Base-by-base conservation (phyloP, 208 protist species). In the Leishmania tropica region DNA sequence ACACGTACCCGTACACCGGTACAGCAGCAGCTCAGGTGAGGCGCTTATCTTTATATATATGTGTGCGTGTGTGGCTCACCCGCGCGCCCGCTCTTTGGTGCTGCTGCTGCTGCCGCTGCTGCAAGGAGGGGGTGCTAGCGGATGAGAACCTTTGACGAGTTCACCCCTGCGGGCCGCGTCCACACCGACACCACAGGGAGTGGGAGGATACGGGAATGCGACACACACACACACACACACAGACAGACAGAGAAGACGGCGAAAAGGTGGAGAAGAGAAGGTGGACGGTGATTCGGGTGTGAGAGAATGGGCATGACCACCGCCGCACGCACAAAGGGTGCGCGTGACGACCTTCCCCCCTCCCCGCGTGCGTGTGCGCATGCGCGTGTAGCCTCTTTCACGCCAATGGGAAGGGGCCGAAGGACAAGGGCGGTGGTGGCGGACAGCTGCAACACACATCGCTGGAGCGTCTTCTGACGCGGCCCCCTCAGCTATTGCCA, bases 81-180 rank as follows among this genome's bases (percentile, higher is more conserved):
- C 10, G 58, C 58, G 6, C 11, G 28, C 62, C 62, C 70, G 45
- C 45, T 74, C 70, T 45, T 74, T 54, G 70, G 42, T 51, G 70
- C 10, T 54, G 70, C 28, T 54, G 70, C 28, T 60, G 54, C 58
- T 68, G 64, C 64, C 31, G 64, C 15, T 42, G 31, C 37, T n/a
- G 67, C 70, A 74, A 51, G 70, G n/a, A n/a, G 37, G 35, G n/a
- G 13, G 28, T 74, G 42, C 54, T 24, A 2, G 70, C 40, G 40
- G 45, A 74, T 74, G 70, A 74, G 45, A n/a, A 6, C 70, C 28
- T 31, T 54, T 74, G 28, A 53, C 45, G 70, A 74, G 70, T 74
- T 54, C 70, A 74, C 70, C 37, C 70, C 40, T 45, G 42, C 3
- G 70, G 45, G 45, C 21, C 47, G 40, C 40, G 31, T 31, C 21